Percentiles rank a stretch among this genome's conserved stretches.
phyloP scores from a whole-genome alignment of 2,329 filamentous ascomycete species.

The Sphaerulina musiva region DNA sequence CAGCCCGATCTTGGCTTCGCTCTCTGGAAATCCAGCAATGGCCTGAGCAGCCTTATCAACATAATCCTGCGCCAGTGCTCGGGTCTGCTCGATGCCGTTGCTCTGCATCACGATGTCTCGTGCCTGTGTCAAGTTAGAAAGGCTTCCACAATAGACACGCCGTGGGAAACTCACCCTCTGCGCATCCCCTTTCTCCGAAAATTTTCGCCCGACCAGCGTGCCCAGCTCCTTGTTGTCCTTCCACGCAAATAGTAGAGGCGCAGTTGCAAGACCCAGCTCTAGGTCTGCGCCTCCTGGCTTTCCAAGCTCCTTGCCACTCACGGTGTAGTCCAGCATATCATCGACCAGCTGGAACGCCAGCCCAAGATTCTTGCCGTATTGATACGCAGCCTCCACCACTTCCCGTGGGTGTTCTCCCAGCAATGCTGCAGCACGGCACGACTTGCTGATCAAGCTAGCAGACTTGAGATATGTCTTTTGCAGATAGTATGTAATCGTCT shows the following conservation, averaged over 20 bases:
- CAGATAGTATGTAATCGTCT: conserved; percentile 85
- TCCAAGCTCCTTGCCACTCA: conserved; percentile 74
- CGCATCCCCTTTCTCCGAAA: conserved; percentile 75
- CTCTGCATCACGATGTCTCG: conserved; percentile 75
- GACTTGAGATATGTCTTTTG: conserved; percentile 99
- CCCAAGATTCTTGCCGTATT: conserved; percentile 87
- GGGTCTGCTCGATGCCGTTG: conserved; percentile 85
- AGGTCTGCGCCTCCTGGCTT: conserved; percentile 94
- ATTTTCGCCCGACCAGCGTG: conserved; percentile 84
- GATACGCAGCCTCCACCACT: conserved; percentile 84
- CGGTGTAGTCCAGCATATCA: conserved; percentile 95
- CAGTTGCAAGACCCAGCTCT: conserved; percentile 87
- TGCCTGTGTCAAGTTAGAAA: conserved; percentile 54
- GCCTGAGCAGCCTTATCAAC: conserved; percentile 78
- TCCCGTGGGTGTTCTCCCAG: conserved; percentile 69
- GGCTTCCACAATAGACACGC: neutral
- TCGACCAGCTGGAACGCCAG: conserved; percentile 96
- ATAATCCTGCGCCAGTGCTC: conserved; percentile 84
- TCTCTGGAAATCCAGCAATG: conserved; percentile 81
- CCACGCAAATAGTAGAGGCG: conserved; percentile 92
- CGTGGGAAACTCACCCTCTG: conserved; percentile 57
- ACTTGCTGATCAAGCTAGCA: conserved; percentile 91
- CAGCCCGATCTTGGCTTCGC: conserved; percentile 85
- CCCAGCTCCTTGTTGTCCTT: conserved; percentile 71
- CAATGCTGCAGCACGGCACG: conserved; percentile 81